phyloP scores from a whole-genome alignment of 176 grass and related monocot species.

The barley (Hordeum vulgare) region MorexV3_pseudomolecules_assembly NC_058520.1:589297854-589298353 shows the following conservation, averaged over 20 bases:
- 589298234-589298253: background rate
- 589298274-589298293: background rate
- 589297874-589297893: conserved; percentile 35
- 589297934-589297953: conserved; percentile 65
- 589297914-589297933: background rate
- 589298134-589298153: background rate
- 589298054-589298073: background rate
- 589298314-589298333: too few relatives aligned
- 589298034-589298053: background rate
- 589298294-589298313: too few relatives aligned
- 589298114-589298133: too few relatives aligned
- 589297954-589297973: conserved; percentile 26
- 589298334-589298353: too few relatives aligned
- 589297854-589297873: conserved; percentile 24
- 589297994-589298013: too few relatives aligned
- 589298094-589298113: background rate
- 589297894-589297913: background rate
- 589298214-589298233: background rate
- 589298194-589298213: too few relatives aligned
- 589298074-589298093: background rate
- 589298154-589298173: background rate
- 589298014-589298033: background rate
- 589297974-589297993: too few relatives aligned
- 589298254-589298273: background rate
- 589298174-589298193: background rate